Percentiles rank a stretch among this genome's conserved stretches.
These are phyloP conservation scores for Metschnikowia henanensis DNA, from an alignment of 805 yeast genomes.

Conservation along the genomic window DNA sequence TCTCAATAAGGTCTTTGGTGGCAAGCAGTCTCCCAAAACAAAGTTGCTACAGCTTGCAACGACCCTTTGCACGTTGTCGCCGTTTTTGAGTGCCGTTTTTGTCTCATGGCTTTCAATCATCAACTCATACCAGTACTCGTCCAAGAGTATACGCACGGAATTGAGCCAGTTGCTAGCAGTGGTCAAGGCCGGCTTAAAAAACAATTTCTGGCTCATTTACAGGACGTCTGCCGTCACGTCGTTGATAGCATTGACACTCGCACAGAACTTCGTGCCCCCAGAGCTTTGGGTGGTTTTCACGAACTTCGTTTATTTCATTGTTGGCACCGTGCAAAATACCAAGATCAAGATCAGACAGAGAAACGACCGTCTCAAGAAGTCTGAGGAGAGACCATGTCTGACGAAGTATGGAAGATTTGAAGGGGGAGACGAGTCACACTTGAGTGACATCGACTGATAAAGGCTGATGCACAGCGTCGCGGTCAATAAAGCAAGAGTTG, in stretches of 20 bases:
- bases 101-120: slow-evolving; percentile 55
- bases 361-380: slow-evolving; percentile 11
- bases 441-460: no score
- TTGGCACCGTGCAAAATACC: slow-evolving; percentile 64
- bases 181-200: slow-evolving; percentile 35
- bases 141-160: slow-evolving; percentile 14
- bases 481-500: no score
- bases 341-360: slow-evolving; percentile 41
- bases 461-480: no score
- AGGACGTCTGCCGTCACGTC: slow-evolving; percentile 56
- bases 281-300: slow-evolving; percentile 67
- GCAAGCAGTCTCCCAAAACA: slow-evolving; percentile 38
- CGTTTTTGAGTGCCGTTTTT: slow-evolving; percentile 47
- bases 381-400: no score
- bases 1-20: slow-evolving; percentile 43
- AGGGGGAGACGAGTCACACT: no score
- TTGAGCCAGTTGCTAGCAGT: slow-evolving; percentile 17
- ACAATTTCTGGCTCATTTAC: slow-evolving; percentile 47
- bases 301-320: slow-evolving; percentile 53
- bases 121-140: slow-evolving; percentile 27
- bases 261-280: slow-evolving; percentile 57
- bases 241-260: slow-evolving; percentile 49
- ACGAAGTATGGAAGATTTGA: no score
- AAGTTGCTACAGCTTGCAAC: slow-evolving; percentile 51
- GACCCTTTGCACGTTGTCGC: slow-evolving; percentile 56